Evolutionary conservation across 2,329 filamentous ascomycete species (phyloP).

Genomic region (Paraphaeosphaeria sporulosa): DNA sequence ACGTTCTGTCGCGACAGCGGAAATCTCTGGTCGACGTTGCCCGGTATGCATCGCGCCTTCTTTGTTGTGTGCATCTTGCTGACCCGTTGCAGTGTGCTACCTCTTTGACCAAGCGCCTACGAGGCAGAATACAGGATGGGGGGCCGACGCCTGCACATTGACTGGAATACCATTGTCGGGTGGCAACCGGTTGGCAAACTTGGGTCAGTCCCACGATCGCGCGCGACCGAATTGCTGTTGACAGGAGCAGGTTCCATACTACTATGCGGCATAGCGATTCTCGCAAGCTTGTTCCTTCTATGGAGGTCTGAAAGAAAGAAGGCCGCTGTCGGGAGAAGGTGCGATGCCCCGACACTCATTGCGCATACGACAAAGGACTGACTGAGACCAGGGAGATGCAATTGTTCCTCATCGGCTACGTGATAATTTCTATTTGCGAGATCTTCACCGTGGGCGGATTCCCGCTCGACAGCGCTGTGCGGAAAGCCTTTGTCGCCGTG

Average conservation of each 20-base stretch:
- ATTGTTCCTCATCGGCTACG: slow-evolving; percentile 85
- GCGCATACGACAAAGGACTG: slow-evolving; percentile 15
- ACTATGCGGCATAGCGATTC: slow-evolving; percentile 78
- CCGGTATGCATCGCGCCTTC: slow-evolving; percentile 42
- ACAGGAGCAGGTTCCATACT: slow-evolving; percentile 79
- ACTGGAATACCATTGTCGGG: slow-evolving; percentile 73
- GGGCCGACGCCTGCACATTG: slow-evolving; percentile 70
- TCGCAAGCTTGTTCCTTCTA: slow-evolving; percentile 71
- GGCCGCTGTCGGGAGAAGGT: slow-evolving; percentile 93
- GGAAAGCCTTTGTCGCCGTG: slow-evolving; percentile 86
- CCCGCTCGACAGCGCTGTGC: slow-evolving; percentile 73
- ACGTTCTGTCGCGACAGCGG: slow-evolving; percentile 61
- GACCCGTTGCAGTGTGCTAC: slow-evolving; percentile 55
- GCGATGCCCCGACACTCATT: slow-evolving; percentile 34
- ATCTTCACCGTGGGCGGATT: slow-evolving; percentile 96
- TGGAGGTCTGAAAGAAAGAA: slow-evolving; percentile 86
- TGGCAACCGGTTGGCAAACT: slow-evolving; percentile 76
- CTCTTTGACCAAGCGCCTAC: slow-evolving; percentile 68
- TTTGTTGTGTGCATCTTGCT: slow-evolving; percentile 25
- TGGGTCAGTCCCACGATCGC: slow-evolving; percentile 66
- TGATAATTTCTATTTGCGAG: slow-evolving; percentile 90
- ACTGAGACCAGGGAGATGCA: slow-evolving; percentile 83
- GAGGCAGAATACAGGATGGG: slow-evolving; percentile 68
- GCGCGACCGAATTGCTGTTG: slow-evolving; percentile 25
- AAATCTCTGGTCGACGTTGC: slow-evolving; percentile 49